These are phyloP conservation scores for Leptoxyphium fumago DNA, from an alignment of 2,329 filamentous ascomycete genomes.

Conservation along the genomic window DNA sequence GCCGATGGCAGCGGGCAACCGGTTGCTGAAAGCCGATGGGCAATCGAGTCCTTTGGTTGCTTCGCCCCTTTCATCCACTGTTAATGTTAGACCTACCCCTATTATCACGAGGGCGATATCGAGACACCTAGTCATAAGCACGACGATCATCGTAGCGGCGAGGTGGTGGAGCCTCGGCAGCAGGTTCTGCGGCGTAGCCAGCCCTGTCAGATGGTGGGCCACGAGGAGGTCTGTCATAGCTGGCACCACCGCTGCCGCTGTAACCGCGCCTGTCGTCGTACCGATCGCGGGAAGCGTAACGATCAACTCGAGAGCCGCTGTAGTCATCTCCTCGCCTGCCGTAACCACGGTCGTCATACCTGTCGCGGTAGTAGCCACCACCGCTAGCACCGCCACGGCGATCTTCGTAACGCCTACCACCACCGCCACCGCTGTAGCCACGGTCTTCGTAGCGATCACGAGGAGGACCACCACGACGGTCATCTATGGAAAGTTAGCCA, in stretches of 20 bases:
- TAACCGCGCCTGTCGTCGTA: constrained; percentile 21
- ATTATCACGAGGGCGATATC: not conserved
- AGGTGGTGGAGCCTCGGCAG: constrained; percentile 15
- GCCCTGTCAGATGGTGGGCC: constrained; percentile 14
- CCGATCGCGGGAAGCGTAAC: constrained; percentile 28
- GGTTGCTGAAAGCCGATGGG: not conserved
- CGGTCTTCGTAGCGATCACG: constrained; percentile 32
- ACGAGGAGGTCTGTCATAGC: constrained; percentile 13
- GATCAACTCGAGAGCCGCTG: constrained; percentile 31
- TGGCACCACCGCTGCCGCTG: constrained; percentile 9
- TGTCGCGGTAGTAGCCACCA: constrained; percentile 33
- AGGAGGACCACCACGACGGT: constrained; percentile 33
- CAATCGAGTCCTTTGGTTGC: not conserved
- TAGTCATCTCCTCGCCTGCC: constrained; percentile 44
- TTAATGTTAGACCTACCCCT: not conserved
- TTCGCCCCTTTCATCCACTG: not conserved
- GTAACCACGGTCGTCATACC: constrained; percentile 50
- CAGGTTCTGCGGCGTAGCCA: constrained; percentile 10
- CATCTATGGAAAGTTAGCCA: constrained; percentile 18
- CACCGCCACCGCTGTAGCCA: constrained; percentile 13
- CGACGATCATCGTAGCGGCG: constrained; percentile 21
- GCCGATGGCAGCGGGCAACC: not conserved
- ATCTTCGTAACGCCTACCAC: constrained; percentile 32
- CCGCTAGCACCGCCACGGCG: constrained; percentile 30
- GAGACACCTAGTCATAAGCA: constrained; percentile 17